These are phyloP conservation scores for Suillus subalutaceus DNA, from an alignment of 768 basidiomycete genomes.

Conservation along the genomic window DNA sequence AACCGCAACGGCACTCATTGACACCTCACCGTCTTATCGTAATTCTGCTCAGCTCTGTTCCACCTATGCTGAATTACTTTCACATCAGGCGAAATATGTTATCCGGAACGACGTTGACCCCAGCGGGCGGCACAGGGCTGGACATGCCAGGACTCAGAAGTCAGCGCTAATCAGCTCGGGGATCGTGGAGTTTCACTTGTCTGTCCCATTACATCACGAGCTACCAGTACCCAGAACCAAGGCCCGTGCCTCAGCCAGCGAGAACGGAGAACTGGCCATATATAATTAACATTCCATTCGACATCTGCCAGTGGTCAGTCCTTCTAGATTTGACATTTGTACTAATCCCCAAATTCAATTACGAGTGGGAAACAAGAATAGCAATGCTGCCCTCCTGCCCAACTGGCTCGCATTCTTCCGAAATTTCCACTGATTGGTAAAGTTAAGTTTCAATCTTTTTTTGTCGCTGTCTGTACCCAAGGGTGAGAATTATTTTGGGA, in stretches of 20 bases:
- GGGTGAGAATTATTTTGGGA: background rate
- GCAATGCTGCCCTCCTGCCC: background rate
- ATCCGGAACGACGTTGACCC: background rate
- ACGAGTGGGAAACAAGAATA: background rate
- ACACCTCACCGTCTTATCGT: background rate
- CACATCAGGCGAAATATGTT: background rate
- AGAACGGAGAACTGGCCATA: background rate
- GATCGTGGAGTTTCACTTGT: background rate
- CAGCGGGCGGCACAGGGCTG: background rate
- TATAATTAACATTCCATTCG: background rate
- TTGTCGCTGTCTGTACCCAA: background rate
- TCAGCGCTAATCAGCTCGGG: background rate
- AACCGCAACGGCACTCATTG: background rate
- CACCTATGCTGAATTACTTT: background rate
- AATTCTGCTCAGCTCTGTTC: background rate
- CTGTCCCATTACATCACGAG: background rate
- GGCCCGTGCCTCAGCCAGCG: background rate
- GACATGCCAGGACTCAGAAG: background rate
- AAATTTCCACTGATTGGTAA: background rate
- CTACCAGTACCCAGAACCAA: background rate
- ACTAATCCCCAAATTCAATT: background rate
- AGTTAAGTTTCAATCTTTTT: conserved; percentile 4
- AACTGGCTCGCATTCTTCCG: background rate
- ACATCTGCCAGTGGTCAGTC: background rate
- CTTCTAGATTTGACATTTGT: background rate